These are phyloP conservation scores for Teunomyces cretensis DNA, from an alignment of 805 yeast genomes.

Conservation along the genomic window DNA sequence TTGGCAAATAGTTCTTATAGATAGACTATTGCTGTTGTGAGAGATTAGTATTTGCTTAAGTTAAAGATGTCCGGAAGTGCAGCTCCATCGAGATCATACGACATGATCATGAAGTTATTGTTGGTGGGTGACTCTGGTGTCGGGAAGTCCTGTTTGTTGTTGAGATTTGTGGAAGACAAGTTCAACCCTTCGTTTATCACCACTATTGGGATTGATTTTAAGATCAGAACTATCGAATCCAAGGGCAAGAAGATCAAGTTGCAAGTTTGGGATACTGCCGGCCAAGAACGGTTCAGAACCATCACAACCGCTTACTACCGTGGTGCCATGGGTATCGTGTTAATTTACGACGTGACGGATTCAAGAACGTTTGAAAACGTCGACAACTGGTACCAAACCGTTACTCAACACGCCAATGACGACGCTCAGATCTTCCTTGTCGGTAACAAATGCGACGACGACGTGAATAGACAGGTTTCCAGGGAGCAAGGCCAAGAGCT, in stretches of 20 bases:
- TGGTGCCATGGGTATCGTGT: constrained; percentile 85
- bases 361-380: constrained; percentile 91
- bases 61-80: constrained; percentile 16
- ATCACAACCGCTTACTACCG: constrained; percentile 91
- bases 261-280: constrained; percentile 97
- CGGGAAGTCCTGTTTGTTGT: constrained; percentile 84
- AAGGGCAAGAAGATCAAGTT: constrained; percentile 91
- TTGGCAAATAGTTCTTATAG: background rate
- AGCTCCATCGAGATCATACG: constrained; percentile 73
- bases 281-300: constrained; percentile 94
- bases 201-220: constrained; percentile 97
- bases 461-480: constrained; percentile 80
- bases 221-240: constrained; percentile 91
- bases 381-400: constrained; percentile 93
- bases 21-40: background rate
- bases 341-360: constrained; percentile 82
- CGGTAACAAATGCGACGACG: constrained; percentile 94
- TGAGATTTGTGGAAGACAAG: constrained; percentile 93
- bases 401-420: constrained; percentile 93
- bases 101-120: constrained; percentile 86
- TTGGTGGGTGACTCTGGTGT: constrained; percentile 92
- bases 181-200: constrained; percentile 96
- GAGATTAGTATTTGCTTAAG: background rate
- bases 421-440: constrained; percentile 93
- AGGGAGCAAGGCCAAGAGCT: constrained; percentile 87